Base-by-base conservation (phyloP, 495 filamentous ascomycete species). In the Aspergillus sclerotioniger region DNA sequence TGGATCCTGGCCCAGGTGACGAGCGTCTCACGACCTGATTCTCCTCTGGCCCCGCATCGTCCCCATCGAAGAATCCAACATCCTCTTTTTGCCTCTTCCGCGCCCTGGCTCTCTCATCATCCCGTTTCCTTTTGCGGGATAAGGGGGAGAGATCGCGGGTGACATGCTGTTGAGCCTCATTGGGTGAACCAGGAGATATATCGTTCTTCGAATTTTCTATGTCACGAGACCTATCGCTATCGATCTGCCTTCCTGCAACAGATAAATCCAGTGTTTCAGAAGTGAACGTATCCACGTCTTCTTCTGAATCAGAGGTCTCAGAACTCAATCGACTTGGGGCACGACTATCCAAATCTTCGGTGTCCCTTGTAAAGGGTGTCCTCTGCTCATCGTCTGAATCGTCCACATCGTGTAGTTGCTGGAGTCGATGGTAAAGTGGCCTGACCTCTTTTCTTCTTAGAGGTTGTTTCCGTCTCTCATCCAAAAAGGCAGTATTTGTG, bases 311-410 rank as follows among this genome's bases (percentile, higher is more conserved):
- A 20, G 87, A 86, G 31, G 86, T 83, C 35, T 80, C 84, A 29
- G 85, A 84, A 62, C 86, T 89, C 78, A 90, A 84, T 10, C 88
- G 87, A 67, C 91, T 96, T 12, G 85, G 75, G 15, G 91, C 87
- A 16, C 90, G 79, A 56, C 91, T 95, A 47, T 93, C 91, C 49
- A 84, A 83, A 56, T 94, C 91, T 65, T 93, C 90, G 0, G 87
- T 91, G 62, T 94, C 90, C 48, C 85, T 76, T 7, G 80, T 82
- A 21, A 87, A 69, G 29, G 88, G 87, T 17, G 75, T 82, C 32
- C 76, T 68, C 50, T 72, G 73, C 13, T 83, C 81, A 55, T 85
- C 84, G 58, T 87, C 84, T 2, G 84, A 87, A 65, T 86, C 83
- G 25, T 82, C 82, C n/a, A 79, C 77, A 47, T 82, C 76, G 59